Evolutionary conservation across 2,329 filamentous ascomycete genomes (phyloP), one percentile per base, ranked within the genome.

Genomic region (Colletotrichum liriopes): DNA sequence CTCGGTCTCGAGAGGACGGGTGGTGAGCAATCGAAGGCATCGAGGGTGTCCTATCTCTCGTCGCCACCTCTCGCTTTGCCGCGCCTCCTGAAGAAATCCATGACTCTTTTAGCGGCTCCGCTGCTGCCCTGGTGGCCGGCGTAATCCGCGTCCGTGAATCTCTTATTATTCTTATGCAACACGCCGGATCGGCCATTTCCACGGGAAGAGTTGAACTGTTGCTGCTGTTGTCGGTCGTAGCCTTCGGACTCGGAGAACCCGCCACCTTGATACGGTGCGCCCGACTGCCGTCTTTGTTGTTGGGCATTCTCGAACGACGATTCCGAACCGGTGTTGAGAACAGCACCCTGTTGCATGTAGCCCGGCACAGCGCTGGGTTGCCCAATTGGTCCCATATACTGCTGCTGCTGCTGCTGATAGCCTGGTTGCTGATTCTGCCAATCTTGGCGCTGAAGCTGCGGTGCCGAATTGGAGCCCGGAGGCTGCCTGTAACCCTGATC

Each of bases 21-120:
- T 29, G 54, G 71, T 45, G 73, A 60, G 65, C 67, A 73, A 41
- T 67, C 37, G 14, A 67, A 64, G 23, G 49, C 55, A 23, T 65
- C 61, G 39, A 73, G 45, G 55, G 72, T 58, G 29, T 52, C 72
- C 72, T 74, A 89, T 84, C 87, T 86, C 77, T 86, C 83, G 73
- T 91, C 88, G 47, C 87, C 88, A 67, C 87, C 89, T 78, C 93
- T 87, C 76, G 92, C 94, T 84, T 93, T 94, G 67, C 93, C 94
- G 80, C 95, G 90, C 81, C 95, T 89, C 77, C 96, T 89, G 86
- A 99, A 99, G 83, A 98, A 98, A 84, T 99, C 96, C 95, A 99
- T 98, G 49, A 99, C 96, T 79, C 94, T 92, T 81, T 95, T 93
- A 18, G 95, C 95, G 3, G 95, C 93, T 68, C 94, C 94, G 75